phyloP scores from a whole-genome alignment of 345 rosid genomes.

The Microthlaspi erraticum region DNA sequence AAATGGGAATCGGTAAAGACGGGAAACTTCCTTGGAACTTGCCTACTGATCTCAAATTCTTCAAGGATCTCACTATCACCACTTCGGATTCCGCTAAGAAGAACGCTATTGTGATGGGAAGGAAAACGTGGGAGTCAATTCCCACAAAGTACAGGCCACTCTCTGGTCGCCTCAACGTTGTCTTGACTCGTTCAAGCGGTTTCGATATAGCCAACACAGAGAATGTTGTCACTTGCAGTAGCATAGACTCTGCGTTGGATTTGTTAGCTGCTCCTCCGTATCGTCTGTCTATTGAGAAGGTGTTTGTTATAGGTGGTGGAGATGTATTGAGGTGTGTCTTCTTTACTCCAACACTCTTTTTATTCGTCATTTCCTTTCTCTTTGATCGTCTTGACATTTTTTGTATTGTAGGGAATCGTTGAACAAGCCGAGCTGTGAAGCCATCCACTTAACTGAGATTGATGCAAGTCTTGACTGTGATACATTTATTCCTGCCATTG shows the following conservation, averaged over 20 bases:
- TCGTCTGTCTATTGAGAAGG: constrained; percentile 87
- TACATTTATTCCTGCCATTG: constrained; percentile 81
- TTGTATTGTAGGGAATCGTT: constrained; percentile 69
- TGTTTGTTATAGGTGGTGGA: constrained; percentile 92
- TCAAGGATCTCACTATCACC: constrained; percentile 69
- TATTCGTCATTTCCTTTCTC: constrained; percentile 9
- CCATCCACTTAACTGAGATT: constrained; percentile 87
- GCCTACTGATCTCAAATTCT: constrained; percentile 86
- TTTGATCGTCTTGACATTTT: background rate
- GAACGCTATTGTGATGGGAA: constrained; percentile 95
- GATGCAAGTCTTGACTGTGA: constrained; percentile 77
- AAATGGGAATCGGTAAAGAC: constrained; percentile 89
- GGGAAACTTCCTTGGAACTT: constrained; percentile 87
- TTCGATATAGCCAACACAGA: constrained; percentile 86
- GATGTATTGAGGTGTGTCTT: constrained; percentile 67
- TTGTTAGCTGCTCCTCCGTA: constrained; percentile 80
- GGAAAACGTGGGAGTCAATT: constrained; percentile 96
- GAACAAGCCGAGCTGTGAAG: constrained; percentile 81
- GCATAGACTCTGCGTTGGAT: constrained; percentile 78
- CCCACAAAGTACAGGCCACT: constrained; percentile 69
- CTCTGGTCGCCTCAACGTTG: constrained; percentile 92
- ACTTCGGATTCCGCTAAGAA: constrained; percentile 69
- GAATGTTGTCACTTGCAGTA: constrained; percentile 86
- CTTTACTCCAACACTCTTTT: background rate
- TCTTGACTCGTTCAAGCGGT: constrained; percentile 88